phyloP scores from a whole-genome alignment of 1,284 basidiomycete species.

The Rhodofomes roseus region DNA sequence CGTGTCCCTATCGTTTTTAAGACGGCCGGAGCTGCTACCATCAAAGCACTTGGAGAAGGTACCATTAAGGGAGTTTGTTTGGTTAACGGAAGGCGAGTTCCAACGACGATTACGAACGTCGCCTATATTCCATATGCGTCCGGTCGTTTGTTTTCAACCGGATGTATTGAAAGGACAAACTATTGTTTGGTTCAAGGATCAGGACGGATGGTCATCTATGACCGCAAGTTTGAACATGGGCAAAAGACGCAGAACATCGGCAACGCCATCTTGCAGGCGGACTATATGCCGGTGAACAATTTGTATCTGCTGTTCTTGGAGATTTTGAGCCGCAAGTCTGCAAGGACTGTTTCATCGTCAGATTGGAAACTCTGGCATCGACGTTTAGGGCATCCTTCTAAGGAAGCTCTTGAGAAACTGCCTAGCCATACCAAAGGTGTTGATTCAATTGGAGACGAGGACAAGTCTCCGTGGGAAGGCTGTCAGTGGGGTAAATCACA shows the following conservation, averaged over 20 bases:
- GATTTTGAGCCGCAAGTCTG: not conserved
- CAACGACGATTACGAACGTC: too few relatives aligned
- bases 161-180: too few relatives aligned
- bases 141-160: too few relatives aligned
- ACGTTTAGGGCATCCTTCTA: not conserved
- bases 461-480: not conserved
- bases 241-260: not conserved
- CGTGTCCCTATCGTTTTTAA: not conserved
- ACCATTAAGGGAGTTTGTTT: not conserved
- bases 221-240: too few relatives aligned
- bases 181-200: too few relatives aligned
- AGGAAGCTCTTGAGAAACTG: not conserved
- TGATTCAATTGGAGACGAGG: not conserved
- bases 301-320: not conserved
- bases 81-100: too few relatives aligned
- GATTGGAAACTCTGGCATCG: not conserved
- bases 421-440: not conserved
- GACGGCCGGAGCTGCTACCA: not conserved
- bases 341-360: not conserved
- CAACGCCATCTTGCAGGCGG: not conserved
- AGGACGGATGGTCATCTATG: too few relatives aligned
- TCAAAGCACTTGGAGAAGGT: not conserved
- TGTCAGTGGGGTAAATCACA: not conserved
- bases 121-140: too few relatives aligned
- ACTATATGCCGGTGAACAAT: not conserved